phyloP scores from a whole-genome alignment of 768 basidiomycete species.

The Rubroboletus satanas region DNA sequence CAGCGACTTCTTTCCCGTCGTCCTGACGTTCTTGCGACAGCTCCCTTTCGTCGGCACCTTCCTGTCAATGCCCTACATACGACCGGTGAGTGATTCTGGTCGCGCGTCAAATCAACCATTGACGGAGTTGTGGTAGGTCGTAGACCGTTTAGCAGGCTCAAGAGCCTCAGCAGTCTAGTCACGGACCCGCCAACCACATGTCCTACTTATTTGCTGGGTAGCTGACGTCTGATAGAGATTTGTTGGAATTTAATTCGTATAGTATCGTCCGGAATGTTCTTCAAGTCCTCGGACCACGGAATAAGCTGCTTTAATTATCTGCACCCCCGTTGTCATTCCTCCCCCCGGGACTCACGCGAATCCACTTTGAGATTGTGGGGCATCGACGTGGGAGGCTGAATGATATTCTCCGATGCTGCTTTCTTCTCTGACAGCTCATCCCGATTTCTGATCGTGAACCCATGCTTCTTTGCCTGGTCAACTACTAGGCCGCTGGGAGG shows the following conservation, averaged over 20 bases:
- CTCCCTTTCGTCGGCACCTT: constrained; percentile 87
- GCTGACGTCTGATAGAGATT: constrained; percentile 6
- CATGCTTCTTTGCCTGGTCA: constrained; percentile 44
- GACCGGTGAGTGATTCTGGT: constrained; percentile 51
- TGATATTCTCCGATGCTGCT: background rate
- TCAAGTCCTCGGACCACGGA: constrained; percentile 1
- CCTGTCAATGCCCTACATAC: constrained; percentile 83
- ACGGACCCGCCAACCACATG: background rate
- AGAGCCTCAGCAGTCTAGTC: constrained; percentile 66
- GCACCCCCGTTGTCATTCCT: constrained; percentile 3
- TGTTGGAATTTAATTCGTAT: constrained; percentile 15
- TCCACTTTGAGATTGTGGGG: constrained; percentile 12
- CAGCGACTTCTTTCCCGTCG: constrained; percentile 99
- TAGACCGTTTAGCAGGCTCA: constrained; percentile 78
- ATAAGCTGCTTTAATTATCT: background rate
- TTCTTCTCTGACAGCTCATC: constrained; percentile 37
- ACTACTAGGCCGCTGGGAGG: constrained; percentile 49
- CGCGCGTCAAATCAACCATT: background rate
- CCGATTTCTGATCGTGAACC: constrained; percentile 49
- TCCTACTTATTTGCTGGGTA: constrained; percentile 4
- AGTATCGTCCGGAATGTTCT: background rate
- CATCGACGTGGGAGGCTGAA: background rate
- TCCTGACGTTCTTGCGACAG: constrained; percentile 94
- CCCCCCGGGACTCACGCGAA: constrained; percentile 13
- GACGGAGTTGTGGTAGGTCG: constrained; percentile 43